Conservation (phyloP, 2,329 filamentous ascomycete species). For the Thielaviopsis euricoi region DNA sequence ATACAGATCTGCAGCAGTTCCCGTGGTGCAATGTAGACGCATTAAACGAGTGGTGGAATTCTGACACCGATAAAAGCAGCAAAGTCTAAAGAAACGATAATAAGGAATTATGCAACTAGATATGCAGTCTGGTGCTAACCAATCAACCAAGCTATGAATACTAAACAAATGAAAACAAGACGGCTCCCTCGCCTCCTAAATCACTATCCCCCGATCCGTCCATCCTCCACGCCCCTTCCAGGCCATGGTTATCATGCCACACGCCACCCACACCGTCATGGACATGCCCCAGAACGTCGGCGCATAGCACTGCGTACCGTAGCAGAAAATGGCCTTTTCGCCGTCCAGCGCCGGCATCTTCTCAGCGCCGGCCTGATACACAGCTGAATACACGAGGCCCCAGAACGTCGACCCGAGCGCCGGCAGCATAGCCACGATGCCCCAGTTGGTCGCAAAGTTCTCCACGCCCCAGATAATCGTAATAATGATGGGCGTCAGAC, state of each 20-base stretch:
- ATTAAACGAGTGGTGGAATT: slow-evolving; percentile 29
- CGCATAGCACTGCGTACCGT: slow-evolving; percentile 68
- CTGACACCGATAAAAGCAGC: too few relatives aligned
- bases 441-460: slow-evolving; percentile 98
- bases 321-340: slow-evolving; percentile 49
- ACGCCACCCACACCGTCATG: slow-evolving; percentile 61
- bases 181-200: slow-evolving; percentile 19
- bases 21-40: slow-evolving; percentile 33
- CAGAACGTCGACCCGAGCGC: slow-evolving; percentile 78
- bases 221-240: slow-evolving; percentile 70
- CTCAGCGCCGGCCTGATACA: slow-evolving; percentile 54
- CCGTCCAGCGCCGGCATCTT: slow-evolving; percentile 16
- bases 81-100: too few relatives aligned
- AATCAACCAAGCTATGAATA: too few relatives aligned
- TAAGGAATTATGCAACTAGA: too few relatives aligned
- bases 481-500: slow-evolving; percentile 76
- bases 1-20: slow-evolving; percentile 27
- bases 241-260: slow-evolving; percentile 54
- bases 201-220: slow-evolving; percentile 57
- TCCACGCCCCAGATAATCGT: slow-evolving; percentile 97
- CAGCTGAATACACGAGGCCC: slow-evolving; percentile 72
- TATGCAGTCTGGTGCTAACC: too few relatives aligned
- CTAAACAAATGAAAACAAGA: not conserved
- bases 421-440: slow-evolving; percentile 82
- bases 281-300: slow-evolving; percentile 76